phyloP scores from a whole-genome alignment of 495 filamentous ascomycete genomes.

The Cladorrhinum samala region DNA sequence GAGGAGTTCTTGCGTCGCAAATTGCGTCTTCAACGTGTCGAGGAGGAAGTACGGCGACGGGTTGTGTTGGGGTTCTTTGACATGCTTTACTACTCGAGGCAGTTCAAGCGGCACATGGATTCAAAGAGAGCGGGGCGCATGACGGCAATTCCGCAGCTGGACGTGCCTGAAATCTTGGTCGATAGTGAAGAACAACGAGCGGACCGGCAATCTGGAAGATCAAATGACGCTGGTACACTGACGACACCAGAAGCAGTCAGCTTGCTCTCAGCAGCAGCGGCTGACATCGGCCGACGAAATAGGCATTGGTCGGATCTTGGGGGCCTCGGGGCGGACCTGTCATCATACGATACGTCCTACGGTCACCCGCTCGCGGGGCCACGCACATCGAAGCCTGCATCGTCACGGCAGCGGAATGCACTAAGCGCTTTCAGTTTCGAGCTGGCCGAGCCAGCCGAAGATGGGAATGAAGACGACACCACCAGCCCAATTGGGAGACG shows the following conservation, averaged over 20 bases:
- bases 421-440: constrained; percentile 42
- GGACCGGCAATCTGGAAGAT: constrained; percentile 1
- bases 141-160: constrained; percentile 70
- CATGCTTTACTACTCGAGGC: constrained; percentile 79
- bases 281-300: constrained; percentile 20
- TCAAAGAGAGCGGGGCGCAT: constrained; percentile 64
- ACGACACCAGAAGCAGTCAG: neutral
- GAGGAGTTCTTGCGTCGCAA: constrained; percentile 94
- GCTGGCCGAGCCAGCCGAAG: constrained; percentile 26
- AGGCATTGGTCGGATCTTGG: constrained; percentile 36
- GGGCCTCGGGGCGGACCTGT: constrained; percentile 27
- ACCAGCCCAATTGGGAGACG: constrained; percentile 37
- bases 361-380: constrained; percentile 39
- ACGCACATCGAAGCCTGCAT: constrained; percentile 12
- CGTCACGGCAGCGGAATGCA: neutral
- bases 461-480: constrained; percentile 18
- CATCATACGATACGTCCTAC: constrained; percentile 36
- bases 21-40: constrained; percentile 86
- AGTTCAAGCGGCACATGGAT: constrained; percentile 68
- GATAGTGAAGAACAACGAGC: constrained; percentile 51
- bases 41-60: constrained; percentile 85
- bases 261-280: neutral
- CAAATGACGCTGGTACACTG: constrained; percentile 1
- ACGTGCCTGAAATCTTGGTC: constrained; percentile 85
- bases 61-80: constrained; percentile 94